phyloP scores from a whole-genome alignment of 2,329 filamentous ascomycete species.

The Emergomyces pasteurianus region DNA sequence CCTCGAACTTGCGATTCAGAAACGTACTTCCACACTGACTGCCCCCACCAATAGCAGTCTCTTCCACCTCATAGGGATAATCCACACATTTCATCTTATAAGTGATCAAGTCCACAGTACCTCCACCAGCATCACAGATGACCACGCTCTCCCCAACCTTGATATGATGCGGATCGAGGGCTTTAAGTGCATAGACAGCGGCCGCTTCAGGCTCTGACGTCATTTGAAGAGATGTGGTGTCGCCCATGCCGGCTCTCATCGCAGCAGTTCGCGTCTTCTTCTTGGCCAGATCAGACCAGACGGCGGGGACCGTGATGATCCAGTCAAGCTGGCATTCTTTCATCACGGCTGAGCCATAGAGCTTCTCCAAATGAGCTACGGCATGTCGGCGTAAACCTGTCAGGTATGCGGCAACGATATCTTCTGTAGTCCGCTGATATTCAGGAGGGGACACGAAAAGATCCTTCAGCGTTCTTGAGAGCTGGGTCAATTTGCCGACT shows the following conservation, averaged over 20 bases:
- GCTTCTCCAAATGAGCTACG: constrained; percentile 1
- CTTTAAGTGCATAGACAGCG: constrained; percentile 1
- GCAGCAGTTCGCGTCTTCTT: constrained; percentile 1
- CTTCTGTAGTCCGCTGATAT: constrained; percentile 1
- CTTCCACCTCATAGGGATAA: constrained; percentile 2
- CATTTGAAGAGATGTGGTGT: constrained; percentile 1
- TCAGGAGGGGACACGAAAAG: constrained; percentile 2
- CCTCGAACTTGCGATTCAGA: constrained; percentile 2
- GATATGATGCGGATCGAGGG: constrained; percentile 2
- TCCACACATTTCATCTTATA: constrained; percentile 2
- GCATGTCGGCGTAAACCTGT: constrained; percentile 1
- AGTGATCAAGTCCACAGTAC: constrained; percentile 1
- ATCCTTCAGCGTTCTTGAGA: neutral
- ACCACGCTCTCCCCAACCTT: constrained; percentile 2
- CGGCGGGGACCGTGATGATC: constrained; percentile 1
- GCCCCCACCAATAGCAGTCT: constrained; percentile 1
- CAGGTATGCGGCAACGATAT: constrained; percentile 1
- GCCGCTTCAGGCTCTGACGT: constrained; percentile 1
- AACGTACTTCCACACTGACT: constrained; percentile 2
- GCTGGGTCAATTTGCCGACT: neutral
- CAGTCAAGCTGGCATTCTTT: constrained; percentile 1
- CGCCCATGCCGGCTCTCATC: constrained; percentile 1
- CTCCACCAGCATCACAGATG: constrained; percentile 1
- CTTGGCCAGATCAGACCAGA: constrained; percentile 1
- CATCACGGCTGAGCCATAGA: neutral